A percentile compares a stretch with the other conserved stretches of the same genome.
These are phyloP conservation scores for Panellus pusillus DNA, from an alignment of 768 basidiomycete species.

Conservation along the genomic window DNA sequence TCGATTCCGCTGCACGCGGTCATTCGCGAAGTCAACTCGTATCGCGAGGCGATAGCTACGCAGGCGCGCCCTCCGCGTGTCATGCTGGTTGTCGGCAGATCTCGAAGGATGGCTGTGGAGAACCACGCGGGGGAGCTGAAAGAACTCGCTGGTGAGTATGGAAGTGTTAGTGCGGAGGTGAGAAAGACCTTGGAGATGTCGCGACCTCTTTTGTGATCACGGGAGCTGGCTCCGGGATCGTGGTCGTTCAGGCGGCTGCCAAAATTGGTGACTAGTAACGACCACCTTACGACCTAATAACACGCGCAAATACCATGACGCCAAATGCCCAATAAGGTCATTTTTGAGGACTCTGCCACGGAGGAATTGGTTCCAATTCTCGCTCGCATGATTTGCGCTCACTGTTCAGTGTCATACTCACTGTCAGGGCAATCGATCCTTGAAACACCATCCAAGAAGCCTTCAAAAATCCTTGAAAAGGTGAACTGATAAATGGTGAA, in stretches of 20 bases:
- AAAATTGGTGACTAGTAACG: constrained; percentile 10
- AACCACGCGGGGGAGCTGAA: constrained; percentile 73
- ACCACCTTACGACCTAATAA: neutral
- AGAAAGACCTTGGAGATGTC: constrained; percentile 82
- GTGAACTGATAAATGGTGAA: too few species aligned
- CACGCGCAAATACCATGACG: too few species aligned
- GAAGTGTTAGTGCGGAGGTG: constrained; percentile 58
- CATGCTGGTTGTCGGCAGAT: constrained; percentile 72
- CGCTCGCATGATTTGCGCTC: too few species aligned
- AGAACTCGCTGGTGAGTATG: constrained; percentile 57
- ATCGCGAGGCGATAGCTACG: constrained; percentile 13
- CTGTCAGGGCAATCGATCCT: too few species aligned
- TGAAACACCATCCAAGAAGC: too few species aligned
- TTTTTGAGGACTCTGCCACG: constrained; percentile 3
- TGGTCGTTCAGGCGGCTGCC: constrained; percentile 65
- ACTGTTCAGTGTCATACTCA: too few species aligned
- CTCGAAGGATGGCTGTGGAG: constrained; percentile 70
- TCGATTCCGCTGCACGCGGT: constrained; percentile 62
- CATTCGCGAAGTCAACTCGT: constrained; percentile 43
- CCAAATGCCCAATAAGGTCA: too few species aligned
- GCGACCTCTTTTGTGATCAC: constrained; percentile 73
- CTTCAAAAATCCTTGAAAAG: too few species aligned
- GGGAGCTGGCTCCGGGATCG: constrained; percentile 54
- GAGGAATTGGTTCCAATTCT: too few species aligned
- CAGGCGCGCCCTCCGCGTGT: constrained; percentile 38